These are phyloP conservation scores for Leccinum longicurvipes DNA, from an alignment of 768 basidiomycete species.

Conservation along the genomic window DNA sequence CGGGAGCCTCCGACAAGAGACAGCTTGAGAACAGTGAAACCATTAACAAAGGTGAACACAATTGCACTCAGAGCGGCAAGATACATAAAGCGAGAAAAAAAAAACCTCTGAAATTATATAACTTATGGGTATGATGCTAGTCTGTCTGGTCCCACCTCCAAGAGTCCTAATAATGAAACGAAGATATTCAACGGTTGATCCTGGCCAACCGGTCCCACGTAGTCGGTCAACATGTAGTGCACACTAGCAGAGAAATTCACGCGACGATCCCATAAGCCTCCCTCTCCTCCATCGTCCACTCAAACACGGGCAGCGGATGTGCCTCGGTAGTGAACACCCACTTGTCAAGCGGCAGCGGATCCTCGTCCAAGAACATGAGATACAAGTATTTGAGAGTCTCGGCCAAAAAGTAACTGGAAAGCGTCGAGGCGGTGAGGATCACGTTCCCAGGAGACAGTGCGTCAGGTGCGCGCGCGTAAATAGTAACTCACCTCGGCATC, in stretches of 20 bases:
- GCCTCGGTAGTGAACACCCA: neutral
- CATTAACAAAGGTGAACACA: no score
- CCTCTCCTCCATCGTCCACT: neutral
- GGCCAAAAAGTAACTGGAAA: neutral
- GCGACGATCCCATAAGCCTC: neutral
- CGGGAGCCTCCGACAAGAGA: no score
- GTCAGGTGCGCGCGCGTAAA: neutral
- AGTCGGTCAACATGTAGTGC: no score
- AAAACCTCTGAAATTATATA: neutral
- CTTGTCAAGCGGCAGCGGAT: neutral
- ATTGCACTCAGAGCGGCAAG: no score
- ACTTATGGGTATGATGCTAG: neutral
- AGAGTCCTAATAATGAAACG: neutral
- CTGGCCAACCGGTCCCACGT: neutral
- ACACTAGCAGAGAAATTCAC: neutral
- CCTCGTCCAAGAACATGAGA: neutral
- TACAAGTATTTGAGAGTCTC: neutral
- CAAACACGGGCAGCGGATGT: neutral
- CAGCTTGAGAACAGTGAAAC: no score
- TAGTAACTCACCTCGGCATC: slow-evolving; percentile 71
- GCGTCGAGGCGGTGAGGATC: neutral
- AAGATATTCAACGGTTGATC: neutral
- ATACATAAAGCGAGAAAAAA: neutral
- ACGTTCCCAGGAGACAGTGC: neutral
- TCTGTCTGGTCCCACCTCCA: neutral